A percentile compares a stretch with the other conserved stretches of the same genome.
phyloP scores from a whole-genome alignment of 495 filamentous ascomycete genomes.

The Trypethelium eluteriae region DNA sequence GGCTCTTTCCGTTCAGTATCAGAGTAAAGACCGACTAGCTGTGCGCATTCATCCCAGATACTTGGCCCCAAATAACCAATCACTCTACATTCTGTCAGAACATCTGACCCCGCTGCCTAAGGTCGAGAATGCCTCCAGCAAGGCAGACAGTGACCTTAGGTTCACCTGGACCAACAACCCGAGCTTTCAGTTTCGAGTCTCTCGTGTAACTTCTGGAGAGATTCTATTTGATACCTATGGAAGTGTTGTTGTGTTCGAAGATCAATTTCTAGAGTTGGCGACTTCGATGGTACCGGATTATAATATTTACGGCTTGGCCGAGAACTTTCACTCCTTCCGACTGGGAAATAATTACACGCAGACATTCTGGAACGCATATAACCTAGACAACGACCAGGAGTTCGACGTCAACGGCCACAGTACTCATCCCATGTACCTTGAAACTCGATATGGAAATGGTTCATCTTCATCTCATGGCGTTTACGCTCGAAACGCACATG shows the following conservation, averaged over 20 bases:
- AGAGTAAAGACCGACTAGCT: conserved; percentile 19
- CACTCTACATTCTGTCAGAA: conserved; percentile 19
- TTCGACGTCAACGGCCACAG: conserved; percentile 48
- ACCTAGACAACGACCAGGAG: conserved; percentile 73
- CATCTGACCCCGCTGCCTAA: conserved; percentile 14
- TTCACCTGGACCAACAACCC: conserved; percentile 23
- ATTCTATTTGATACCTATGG: conserved; percentile 24
- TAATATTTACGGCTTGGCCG: conserved; percentile 23
- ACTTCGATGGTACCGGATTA: conserved; percentile 24
- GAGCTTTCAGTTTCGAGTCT: conserved; percentile 22
- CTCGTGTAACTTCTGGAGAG: conserved; percentile 15
- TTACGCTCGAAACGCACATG: conserved; percentile 26
- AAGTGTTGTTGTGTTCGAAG: conserved; percentile 20
- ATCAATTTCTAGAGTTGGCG: conserved; percentile 23
- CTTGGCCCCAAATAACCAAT: conserved; percentile 20
- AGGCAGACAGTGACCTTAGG: conserved; percentile 19
- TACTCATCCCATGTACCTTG: conserved; percentile 25
- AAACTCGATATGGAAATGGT: conserved; percentile 22
- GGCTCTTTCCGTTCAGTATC: conserved; percentile 22
- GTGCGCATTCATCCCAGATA: conserved; percentile 25
- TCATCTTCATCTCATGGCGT: conserved; percentile 21
- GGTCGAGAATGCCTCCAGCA: conserved; percentile 13
- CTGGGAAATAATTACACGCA: conserved; percentile 21
- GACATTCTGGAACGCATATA: conserved; percentile 34
- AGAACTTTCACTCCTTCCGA: conserved; percentile 51